These are phyloP conservation scores for Globisporangium echinulatum DNA, from an alignment of 352 stramenopile species.

Conservation along the genomic window DNA sequence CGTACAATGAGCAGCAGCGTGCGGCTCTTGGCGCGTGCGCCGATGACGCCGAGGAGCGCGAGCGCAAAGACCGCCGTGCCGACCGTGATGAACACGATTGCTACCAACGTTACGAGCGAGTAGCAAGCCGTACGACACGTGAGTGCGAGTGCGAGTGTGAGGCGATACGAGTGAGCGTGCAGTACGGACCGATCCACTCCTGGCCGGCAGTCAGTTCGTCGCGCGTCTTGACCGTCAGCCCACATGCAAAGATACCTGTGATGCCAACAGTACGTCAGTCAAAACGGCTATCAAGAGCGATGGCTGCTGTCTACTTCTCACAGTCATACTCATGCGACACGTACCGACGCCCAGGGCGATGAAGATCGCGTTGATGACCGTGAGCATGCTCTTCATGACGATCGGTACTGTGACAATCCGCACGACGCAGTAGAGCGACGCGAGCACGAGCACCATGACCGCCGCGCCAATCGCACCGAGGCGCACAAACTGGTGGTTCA, in stretches of 20 bases:
- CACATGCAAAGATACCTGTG: constrained; percentile 47
- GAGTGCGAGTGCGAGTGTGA: too few species aligned
- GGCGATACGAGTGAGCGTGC: too few species aligned
- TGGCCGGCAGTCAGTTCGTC: constrained; percentile 62
- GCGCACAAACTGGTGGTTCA: constrained; percentile 38
- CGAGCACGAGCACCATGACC: constrained; percentile 42
- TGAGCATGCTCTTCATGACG: constrained; percentile 81
- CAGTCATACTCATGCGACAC: not conserved
- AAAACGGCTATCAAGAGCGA: not conserved
- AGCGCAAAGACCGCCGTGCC: constrained; percentile 61
- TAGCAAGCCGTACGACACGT: not conserved
- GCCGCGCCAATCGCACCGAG: constrained; percentile 42
- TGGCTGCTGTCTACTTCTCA: too few species aligned
- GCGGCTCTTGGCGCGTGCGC: constrained; percentile 63
- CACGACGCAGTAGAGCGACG: constrained; percentile 71
- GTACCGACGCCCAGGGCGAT: constrained; percentile 40
- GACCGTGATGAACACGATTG: constrained; percentile 64
- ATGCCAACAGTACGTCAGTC: not conserved
- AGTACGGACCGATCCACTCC: constrained; percentile 59
- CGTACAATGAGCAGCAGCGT: constrained; percentile 73
- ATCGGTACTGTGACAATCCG: constrained; percentile 83
- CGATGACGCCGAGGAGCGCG: constrained; percentile 61
- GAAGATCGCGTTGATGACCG: constrained; percentile 70
- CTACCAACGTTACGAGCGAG: constrained; percentile 13
- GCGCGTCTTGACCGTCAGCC: constrained; percentile 46